Percentiles rank a stretch among this genome's conserved stretches.
Evolutionary conservation across 345 rosid genomes (phyloP).

Genomic region (Geranium rotundifolium): DNA sequence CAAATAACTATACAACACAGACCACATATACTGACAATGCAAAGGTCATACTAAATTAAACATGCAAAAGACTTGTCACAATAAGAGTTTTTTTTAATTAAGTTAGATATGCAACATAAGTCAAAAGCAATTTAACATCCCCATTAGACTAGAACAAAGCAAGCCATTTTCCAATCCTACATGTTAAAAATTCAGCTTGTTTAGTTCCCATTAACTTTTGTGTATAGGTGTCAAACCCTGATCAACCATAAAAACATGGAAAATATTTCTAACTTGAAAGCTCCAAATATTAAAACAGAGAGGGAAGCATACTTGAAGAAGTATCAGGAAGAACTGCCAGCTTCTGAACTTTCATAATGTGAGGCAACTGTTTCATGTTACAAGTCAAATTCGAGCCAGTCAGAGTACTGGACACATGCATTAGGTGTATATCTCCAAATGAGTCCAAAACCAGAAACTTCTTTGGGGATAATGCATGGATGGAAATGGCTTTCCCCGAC

Average conservation of each 20-base stretch:
- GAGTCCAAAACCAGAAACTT: constrained; percentile 55
- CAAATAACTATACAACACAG: not conserved
- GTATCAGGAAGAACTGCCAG: constrained; percentile 54
- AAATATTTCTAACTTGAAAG: constrained; percentile 5
- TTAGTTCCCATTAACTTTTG: not conserved
- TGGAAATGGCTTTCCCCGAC: constrained; percentile 39
- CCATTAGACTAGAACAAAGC: not conserved
- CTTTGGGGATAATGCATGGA: constrained; percentile 44
- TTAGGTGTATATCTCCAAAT: constrained; percentile 41
- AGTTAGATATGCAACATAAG: not conserved
- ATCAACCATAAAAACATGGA: not conserved
- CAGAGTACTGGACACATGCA: constrained; percentile 28
- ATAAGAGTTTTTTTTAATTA: no score
- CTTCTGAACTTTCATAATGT: constrained; percentile 52
- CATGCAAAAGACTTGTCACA: not conserved
- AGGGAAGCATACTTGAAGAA: constrained; percentile 42
- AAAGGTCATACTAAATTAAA: not conserved
- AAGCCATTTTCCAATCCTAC: not conserved
- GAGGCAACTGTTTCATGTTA: constrained; percentile 44
- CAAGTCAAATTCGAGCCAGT: constrained; percentile 29
- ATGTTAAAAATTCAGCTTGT: not conserved
- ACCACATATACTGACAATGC: not conserved
- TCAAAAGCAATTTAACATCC: not conserved
- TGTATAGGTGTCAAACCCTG: not conserved
- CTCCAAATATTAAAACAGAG: constrained; percentile 7